Conservation (phyloP, 2,329 filamentous ascomycete genomes). For the Xylaria sp. region DNA sequence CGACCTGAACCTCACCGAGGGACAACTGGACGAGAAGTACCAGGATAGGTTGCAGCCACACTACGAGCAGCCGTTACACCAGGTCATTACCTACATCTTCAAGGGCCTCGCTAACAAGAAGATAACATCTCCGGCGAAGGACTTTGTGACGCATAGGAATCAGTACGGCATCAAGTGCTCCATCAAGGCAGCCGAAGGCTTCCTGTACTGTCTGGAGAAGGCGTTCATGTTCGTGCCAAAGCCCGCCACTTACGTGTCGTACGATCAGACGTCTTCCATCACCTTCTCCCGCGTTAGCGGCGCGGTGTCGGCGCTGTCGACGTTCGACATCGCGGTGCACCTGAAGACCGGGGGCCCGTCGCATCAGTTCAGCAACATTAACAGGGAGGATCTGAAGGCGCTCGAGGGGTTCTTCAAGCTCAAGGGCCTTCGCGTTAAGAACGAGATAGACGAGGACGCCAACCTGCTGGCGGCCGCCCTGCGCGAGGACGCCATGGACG, state of each 20-base stretch:
- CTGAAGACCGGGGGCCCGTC: slow-evolving; percentile 86
- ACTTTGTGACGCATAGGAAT: slow-evolving; percentile 91
- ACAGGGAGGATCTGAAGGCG: slow-evolving; percentile 93
- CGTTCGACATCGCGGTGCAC: slow-evolving; percentile 93
- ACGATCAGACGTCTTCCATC: slow-evolving; percentile 88
- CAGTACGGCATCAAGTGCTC: slow-evolving; percentile 98
- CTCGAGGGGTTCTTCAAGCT: slow-evolving; percentile 98
- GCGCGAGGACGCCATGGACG: slow-evolving; percentile 79
- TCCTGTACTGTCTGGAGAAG: slow-evolving; percentile 95
- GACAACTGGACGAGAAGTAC: slow-evolving; percentile 81
- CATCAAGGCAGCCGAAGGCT: slow-evolving; percentile 99
- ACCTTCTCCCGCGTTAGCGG: slow-evolving; percentile 96
- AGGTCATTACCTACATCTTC: slow-evolving; percentile 95
- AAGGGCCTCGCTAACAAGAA: slow-evolving; percentile 92
- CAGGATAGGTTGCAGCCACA: slow-evolving; percentile 84
- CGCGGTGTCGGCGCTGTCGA: slow-evolving; percentile 89
- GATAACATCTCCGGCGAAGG: slow-evolving; percentile 88
- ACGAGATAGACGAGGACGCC: slow-evolving; percentile 96
- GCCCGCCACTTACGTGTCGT: slow-evolving; percentile 94
- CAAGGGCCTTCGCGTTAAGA: slow-evolving; percentile 94
- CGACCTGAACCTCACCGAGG: slow-evolving; percentile 93
- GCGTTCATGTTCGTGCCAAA: slow-evolving; percentile 99
- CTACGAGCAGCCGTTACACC: slow-evolving; percentile 92
- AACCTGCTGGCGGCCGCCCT: slow-evolving; percentile 79
- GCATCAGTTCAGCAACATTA: slow-evolving; percentile 98